Conservation (phyloP, 192 early-diverging fungal species). For the Rhizophagus prolifer region DNA sequence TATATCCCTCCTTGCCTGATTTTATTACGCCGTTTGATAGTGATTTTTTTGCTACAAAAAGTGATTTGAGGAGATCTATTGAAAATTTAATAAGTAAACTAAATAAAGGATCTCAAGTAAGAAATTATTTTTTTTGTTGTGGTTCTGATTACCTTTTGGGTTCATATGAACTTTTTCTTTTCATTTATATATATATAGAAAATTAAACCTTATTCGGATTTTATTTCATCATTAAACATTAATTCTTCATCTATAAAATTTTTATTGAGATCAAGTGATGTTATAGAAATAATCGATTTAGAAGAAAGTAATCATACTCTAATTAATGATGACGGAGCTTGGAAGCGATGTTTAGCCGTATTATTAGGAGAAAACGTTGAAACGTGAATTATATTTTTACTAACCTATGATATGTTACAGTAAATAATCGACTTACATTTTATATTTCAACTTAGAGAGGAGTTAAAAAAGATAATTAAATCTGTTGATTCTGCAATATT, state of each 20-base stretch:
- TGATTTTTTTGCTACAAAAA: conserved; percentile 21
- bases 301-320: not conserved
- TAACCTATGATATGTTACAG: too few relatives aligned
- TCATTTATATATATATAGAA: conserved; percentile 9
- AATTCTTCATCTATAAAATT: conserved; percentile 15
- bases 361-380: conserved; percentile 16
- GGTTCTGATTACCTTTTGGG: not conserved
- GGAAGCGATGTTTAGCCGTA: not conserved
- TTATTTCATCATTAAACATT: conserved; percentile 17
- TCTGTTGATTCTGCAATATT: conserved; percentile 18
- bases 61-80: conserved; percentile 3
- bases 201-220: not conserved
- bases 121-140: not conserved
- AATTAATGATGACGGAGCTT: conserved; percentile 3
- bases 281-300: not conserved
- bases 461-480: conserved; percentile 11
- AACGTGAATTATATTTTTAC: conserved; percentile 9
- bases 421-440: too few relatives aligned
- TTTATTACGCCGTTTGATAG: conserved; percentile 23
- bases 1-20: not conserved
- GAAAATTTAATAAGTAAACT: not conserved
- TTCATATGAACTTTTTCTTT: not conserved
- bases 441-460: not conserved
- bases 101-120: not conserved
- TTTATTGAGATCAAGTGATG: not conserved